phyloP scores from a whole-genome alignment of 129 eudicot genomes.

The Ambrosia trifida region DNA sequence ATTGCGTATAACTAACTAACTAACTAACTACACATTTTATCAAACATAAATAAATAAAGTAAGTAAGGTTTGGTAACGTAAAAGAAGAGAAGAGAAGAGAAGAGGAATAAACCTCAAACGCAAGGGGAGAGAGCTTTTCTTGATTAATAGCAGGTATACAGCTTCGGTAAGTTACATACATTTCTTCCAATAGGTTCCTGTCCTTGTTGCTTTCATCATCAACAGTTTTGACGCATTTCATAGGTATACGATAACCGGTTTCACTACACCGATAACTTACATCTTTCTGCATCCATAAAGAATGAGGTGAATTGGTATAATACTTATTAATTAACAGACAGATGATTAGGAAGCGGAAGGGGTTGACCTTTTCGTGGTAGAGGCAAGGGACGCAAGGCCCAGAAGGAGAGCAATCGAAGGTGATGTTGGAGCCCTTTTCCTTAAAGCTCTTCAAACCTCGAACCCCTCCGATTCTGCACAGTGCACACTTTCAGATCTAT shows the following conservation, averaged over 20 bases:
- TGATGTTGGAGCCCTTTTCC: conserved; percentile 65
- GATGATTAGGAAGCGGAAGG: too few species aligned
- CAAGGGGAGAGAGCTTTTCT: conserved; percentile 72
- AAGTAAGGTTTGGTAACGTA: too few species aligned
- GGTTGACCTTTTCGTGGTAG: conserved; percentile 76
- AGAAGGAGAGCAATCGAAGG: conserved; percentile 92
- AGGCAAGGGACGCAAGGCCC: conserved; percentile 84
- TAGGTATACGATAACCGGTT: conserved; percentile 92
- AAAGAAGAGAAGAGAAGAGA: not conserved
- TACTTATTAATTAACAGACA: too few species aligned
- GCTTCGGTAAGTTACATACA: conserved; percentile 76
- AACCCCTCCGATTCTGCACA: conserved; percentile 31
- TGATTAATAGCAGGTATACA: conserved; percentile 74
- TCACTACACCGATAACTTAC: conserved; percentile 80
- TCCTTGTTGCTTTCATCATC: conserved; percentile 43
- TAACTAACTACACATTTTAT: too few species aligned
- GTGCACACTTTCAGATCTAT: not conserved
- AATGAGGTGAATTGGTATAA: too few species aligned
- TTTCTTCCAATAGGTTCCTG: conserved; percentile 43
- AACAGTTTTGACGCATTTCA: conserved; percentile 52
- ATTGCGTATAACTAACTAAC: not conserved
- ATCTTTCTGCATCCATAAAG: conserved; percentile 50
- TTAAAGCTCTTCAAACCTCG: conserved; percentile 61
- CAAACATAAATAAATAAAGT: too few species aligned
- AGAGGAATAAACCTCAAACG: conserved; percentile 71